Base-by-base conservation (phyloP, 805 yeast species). In the Saturnispora serradocipensis region DNA sequence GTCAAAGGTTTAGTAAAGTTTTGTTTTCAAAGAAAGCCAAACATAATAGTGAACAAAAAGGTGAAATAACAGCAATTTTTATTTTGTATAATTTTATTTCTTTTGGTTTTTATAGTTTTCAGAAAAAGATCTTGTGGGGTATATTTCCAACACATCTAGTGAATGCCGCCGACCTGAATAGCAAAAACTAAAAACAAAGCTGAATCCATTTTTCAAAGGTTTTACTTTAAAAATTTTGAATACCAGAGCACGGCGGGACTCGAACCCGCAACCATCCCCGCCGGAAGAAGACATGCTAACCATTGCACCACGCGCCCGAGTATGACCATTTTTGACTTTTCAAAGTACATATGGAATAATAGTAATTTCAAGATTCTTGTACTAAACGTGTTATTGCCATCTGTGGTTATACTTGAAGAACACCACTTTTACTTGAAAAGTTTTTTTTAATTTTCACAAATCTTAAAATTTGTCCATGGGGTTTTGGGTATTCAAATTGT, bases 231-330 rank as follows among this genome's bases (percentile, higher is more conserved):
- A 49, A 49, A 35, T 43, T 43, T 39, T 16, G 24, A 42, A 49
- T 50, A 55, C 58, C 48, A 56, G 58, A 56, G 58, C 58, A 53
- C 56, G 58, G 56, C 58, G 58, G 58, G 58, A 56, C 58, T 56
- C 58, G 58, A 56, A 56, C 58, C 58, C 58, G 58, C 58, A 56
- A 56, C 58, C 58, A 56, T 54, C 56, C 51, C 55, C 56, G 56
- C 58, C 58, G 58, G 58, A 54, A 54, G 56, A 54, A 53, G 56
- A 54, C 58, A 54, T 56, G 58, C 58, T 56, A 56, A 54, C 58
- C 58, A 56, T 56, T 56, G 56, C 58, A 56, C 58, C 58, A 56
- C 58, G 56, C 56, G 58, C 58, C 58, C 58, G 43, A 40, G 47
- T 49, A 49, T 27, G 47, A 18, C 43, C 20, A 28, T 8, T 15